Evolutionary conservation across 2,329 filamentous ascomycete genomes (phyloP).

Genomic region (Talaromyces sp.): DNA sequence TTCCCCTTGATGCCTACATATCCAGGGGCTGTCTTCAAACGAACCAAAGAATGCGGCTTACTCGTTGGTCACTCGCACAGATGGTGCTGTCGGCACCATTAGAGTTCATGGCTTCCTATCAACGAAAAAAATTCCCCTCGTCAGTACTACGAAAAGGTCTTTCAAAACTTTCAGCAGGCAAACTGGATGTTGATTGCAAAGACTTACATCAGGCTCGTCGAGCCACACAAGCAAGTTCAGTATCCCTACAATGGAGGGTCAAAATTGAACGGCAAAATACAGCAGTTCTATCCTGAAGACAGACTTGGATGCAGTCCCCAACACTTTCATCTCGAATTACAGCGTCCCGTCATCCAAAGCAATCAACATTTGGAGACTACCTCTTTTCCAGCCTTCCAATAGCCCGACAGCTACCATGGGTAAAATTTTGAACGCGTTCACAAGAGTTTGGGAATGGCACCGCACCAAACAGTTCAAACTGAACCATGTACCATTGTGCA

Average conservation of each 20-base stretch:
- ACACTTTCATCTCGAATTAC: no score
- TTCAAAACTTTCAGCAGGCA: conserved; percentile 37
- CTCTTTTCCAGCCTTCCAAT: no score
- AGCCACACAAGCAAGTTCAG: conserved; percentile 40
- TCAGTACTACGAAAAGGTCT: conserved; percentile 36
- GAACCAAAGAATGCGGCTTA: no score
- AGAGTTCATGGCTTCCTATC: conserved; percentile 19
- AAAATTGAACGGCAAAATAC: conserved; percentile 30
- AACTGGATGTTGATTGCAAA: conserved; percentile 40
- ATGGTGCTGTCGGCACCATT: not conserved
- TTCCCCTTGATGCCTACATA: no score
- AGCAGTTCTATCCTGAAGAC: conserved; percentile 34
- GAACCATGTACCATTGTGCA: not conserved
- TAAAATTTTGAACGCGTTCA: not conserved
- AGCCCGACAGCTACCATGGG: not conserved
- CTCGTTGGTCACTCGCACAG: conserved; percentile 1
- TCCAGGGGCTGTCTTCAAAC: no score
- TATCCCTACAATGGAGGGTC: conserved; percentile 40
- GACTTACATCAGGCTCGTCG: conserved; percentile 38
- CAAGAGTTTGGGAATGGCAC: not conserved
- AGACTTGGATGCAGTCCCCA: no score
- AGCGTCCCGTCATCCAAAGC: no score
- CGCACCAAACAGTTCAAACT: not conserved
- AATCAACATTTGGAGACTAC: no score
- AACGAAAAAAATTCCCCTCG: conserved; percentile 28